Evolutionary conservation across 805 yeast genomes (phyloP), one percentile per base, ranked within the genome.

Genomic region (Candida oleophila): DNA sequence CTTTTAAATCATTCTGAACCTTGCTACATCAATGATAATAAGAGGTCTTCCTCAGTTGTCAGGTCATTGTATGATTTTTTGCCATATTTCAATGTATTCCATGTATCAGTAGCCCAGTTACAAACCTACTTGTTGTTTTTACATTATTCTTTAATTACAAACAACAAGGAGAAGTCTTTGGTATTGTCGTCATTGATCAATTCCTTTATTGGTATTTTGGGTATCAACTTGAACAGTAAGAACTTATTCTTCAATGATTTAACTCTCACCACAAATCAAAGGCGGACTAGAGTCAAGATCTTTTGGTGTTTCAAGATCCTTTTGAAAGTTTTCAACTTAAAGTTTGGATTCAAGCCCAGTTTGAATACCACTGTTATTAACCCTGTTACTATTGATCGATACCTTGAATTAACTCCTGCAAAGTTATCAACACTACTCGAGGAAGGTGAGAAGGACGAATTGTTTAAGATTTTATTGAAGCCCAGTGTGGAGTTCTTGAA

Each of bases 121-220:
- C 83, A 80, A 55, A 77, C 80, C 11, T 71, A 76, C 42, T 60
- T 78, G 36, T 54, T 80, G 48, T 66, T 78, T 46, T 67, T 80
- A 45, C 74, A 77, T 54, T 78, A 75, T 55, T 67, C 81, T 5
- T 61, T 78, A 12, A 53, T 68, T 40, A 65, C 74, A 3, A 71
- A 71, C 48, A 70, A 71, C 51, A 71, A 71, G 47, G 76, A 69
- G 45, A 68, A 69, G 53, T 66, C 67, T 4, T 61, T 65, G 47
- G 60, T 70, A 1, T 52, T 73, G 25, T 65, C 70, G 2, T 63
- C 74, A 1, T 60, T 71, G 47, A 64, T 70, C 40, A 73, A 73
- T 54, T 61, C 76, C 9, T 70, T 68, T 50, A 72, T 73, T 48
- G 77, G 77, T 21, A 65, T 71, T 22, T 55, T 69, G 34, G 74